Base-by-base conservation (phyloP, 1,139 yeast genomes). In the Suhomyces bribrorum region DNA sequence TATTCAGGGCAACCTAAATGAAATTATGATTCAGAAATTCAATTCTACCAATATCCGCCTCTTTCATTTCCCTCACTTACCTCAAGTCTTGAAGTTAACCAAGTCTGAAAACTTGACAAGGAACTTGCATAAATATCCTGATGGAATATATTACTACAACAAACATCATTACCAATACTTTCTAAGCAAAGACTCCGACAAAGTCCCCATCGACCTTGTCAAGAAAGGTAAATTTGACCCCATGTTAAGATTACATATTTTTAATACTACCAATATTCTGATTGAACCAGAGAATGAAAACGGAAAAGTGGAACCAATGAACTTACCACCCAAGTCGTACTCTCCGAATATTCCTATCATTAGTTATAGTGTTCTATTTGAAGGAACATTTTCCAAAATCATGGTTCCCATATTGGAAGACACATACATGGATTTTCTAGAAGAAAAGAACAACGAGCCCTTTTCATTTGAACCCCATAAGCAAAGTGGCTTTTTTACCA, bases 21-120 rank as follows among this genome's bases (percentile, higher is more conserved):
- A 62, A 38, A 43, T 62, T 2, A 53, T 53, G 48, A 50, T 62
- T 11, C 38, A 45, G 7, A 35, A 40, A 11, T 60, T 62, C 42
- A 50, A 39, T 23, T 36, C 37, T 1, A 48, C 52, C 5, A 31
- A 37, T 17, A 47, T 57, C 26, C 41, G 42, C n/a, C 49, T 29
- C 22, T 50, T 45, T 34, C 47, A 55, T 39, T 57, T 45, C 41
- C 26, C 49, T 5, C 64, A 58, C 41, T 41, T 57, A n/a, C 60
- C 61, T 1, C 22, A 28, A 7, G 42, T 40, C 15, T 41, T 48
- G 9, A 40, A 35, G 18, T 34, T 54, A 9, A 18, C 30, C 14
- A 43, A 41, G 27, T 20, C 37, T 9, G 46, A 44, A 20, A 12
- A 23, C n/a, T 14, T 26, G 14, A 4, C 26, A 4, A 13, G 29